Conservation (phyloP, 2,329 filamentous ascomycete genomes). For the Aspergillus tubingensis region DNA sequence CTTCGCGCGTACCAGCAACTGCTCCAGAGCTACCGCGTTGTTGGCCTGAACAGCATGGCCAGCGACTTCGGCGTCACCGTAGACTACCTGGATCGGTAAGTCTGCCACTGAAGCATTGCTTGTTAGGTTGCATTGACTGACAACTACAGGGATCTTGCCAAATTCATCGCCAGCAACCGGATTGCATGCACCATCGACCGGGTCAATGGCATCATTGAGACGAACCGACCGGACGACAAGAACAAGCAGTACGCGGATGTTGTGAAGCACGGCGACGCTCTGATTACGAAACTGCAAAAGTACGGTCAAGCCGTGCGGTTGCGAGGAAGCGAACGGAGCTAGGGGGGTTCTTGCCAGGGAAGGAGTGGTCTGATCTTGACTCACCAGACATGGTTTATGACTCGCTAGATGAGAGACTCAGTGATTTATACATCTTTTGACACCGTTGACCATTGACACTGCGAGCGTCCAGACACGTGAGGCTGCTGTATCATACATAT, state of each 20-base stretch:
- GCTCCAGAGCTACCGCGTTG: conserved; percentile 93
- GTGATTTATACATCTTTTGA: conserved; percentile 16
- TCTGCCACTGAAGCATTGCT: not conserved
- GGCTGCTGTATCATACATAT: conserved; percentile 28
- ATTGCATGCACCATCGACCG: conserved; percentile 97
- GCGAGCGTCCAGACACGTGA: conserved; percentile 26
- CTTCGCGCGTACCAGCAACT: conserved; percentile 95
- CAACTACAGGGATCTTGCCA: conserved; percentile 76
- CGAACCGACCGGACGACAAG: conserved; percentile 96
- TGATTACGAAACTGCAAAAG: conserved; percentile 99
- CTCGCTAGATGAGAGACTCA: conserved; percentile 9
- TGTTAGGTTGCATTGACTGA: conserved; percentile 13
- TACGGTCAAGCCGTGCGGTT: conserved; percentile 95
- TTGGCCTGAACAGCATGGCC: conserved; percentile 96
- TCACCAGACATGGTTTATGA: conserved; percentile 1
- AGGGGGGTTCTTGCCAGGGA: conserved; percentile 8
- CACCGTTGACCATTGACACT: conserved; percentile 7
- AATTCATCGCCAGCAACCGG: conserved; percentile 92
- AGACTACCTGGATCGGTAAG: conserved; percentile 90
- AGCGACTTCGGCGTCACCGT: conserved; percentile 95
- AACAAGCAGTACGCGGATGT: conserved; percentile 99
- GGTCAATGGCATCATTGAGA: conserved; percentile 96
- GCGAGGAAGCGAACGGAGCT: conserved; percentile 91
- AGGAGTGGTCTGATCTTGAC: conserved; percentile 5
- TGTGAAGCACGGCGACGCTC: conserved; percentile 93